These are phyloP conservation scores for Pleurotus sapidus DNA, from an alignment of 768 basidiomycete species.

Conservation along the genomic window DNA sequence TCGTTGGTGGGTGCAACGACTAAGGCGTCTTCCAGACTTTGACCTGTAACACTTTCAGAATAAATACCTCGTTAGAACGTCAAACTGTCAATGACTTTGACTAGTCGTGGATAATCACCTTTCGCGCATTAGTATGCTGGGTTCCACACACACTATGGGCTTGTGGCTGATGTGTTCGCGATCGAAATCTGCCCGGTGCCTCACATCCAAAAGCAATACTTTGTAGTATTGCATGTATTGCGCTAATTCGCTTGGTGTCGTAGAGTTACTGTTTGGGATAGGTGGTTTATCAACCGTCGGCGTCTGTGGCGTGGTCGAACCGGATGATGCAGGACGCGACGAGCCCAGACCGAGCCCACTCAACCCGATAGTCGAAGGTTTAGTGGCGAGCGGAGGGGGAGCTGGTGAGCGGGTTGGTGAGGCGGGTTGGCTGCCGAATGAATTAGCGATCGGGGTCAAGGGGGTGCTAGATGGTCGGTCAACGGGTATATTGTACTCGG, in stretches of 20 bases:
- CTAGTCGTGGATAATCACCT: conserved; percentile 45
- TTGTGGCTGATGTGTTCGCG: conserved; percentile 65
- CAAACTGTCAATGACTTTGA: too few species aligned
- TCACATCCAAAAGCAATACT: conserved; percentile 79
- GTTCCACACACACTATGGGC: conserved; percentile 83
- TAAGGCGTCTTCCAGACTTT: conserved; percentile 72
- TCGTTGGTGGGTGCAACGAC: conserved; percentile 69
- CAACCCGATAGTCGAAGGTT: conserved; percentile 12
- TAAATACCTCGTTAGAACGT: too few species aligned
- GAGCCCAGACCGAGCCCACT: background rate
- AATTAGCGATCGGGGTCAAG: conserved; percentile 41
- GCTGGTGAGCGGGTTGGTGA: conserved; percentile 45
- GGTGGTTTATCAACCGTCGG: conserved; percentile 36
- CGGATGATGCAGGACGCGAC: background rate
- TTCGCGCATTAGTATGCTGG: conserved; percentile 64
- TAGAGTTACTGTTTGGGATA: conserved; percentile 58
- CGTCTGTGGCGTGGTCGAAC: conserved; percentile 31
- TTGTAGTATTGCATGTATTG: conserved; percentile 50
- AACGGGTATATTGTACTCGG: conserved; percentile 13
- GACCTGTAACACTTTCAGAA: conserved; percentile 55
- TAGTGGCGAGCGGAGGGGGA: conserved; percentile 37
- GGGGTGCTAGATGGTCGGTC: conserved; percentile 66
- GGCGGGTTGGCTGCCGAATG: conserved; percentile 60
- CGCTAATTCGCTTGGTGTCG: conserved; percentile 56
- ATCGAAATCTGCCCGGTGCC: conserved; percentile 77